Base-by-base conservation (phyloP, 1,284 basidiomycete species). In the Marasmius tenuissimus region DNA sequence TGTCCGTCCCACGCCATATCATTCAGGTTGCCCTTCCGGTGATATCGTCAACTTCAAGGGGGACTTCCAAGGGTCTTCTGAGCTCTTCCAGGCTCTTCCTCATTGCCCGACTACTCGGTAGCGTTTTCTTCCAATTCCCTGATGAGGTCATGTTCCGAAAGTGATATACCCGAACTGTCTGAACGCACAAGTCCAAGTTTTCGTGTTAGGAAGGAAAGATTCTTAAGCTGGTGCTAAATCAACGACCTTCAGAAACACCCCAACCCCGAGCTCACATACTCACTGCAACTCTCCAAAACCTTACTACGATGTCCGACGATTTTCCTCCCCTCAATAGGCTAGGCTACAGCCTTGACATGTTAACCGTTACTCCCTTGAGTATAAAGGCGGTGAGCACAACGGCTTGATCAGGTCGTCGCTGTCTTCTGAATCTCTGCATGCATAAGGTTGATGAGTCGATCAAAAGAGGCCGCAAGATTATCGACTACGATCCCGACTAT, bases 281-380 rank as follows among this genome's bases (percentile, higher is more conserved):
- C 40, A 12, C 40, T 3, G 11, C 6, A 12, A 42, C 39, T n/a
- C 40, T n/a, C 16, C 40, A 12, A 42, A 12, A 12, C 12, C 40
- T 42, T 42, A 42, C 12, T 42, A 42, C 40, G n/a, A 42, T 42
- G 40, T 2, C 40, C 12, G 40, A 40, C 39, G 54, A 57, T 14
- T 57, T 58, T 14, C 57, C 57, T 49, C 33, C 57, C 7, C 11
- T 40, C 35, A 50, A 50, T 27, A 22, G 42, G 45, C 42, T 58
- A 5, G 57, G 57, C 8, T 58, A 58, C 37, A 49, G 57, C 34
- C 40, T 58, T n/a, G 47, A 58, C 42, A 49, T 58, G 57, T 20
- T 50, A 3, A 50, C 42, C 16, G n/a, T 50, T 14, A 58, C 57
- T 22, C 57, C 57, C 33, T 37, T 49, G 42, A 34, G 34, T 20